phyloP scores from a whole-genome alignment of 441 rosid genomes.

The Populus hybrid region DNA sequence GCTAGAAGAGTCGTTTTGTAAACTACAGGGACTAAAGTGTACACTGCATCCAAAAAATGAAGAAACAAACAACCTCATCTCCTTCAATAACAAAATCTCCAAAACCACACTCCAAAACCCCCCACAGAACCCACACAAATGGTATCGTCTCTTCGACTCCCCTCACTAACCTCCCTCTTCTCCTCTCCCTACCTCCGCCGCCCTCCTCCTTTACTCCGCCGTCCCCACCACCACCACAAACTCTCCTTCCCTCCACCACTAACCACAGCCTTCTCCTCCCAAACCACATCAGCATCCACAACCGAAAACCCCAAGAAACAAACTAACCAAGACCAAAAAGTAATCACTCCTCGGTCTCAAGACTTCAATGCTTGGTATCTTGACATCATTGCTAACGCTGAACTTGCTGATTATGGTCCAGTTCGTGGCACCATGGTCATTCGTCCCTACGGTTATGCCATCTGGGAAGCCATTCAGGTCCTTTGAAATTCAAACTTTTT shows the following conservation, averaged over 20 bases:
- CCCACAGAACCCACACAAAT: conserved; percentile 20
- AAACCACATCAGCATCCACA: neutral
- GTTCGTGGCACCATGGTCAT: no score
- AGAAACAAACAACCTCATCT: neutral
- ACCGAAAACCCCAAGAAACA: conserved; percentile 24
- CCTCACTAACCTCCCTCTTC: conserved; percentile 49
- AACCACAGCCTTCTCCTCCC: neutral
- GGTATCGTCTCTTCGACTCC: conserved; percentile 60
- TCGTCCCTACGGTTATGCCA: no score
- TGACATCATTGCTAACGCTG: no score
- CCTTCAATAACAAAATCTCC: neutral
- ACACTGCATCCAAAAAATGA: neutral
- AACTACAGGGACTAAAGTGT: neutral
- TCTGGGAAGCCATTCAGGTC: no score
- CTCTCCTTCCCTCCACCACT: conserved; percentile 20
- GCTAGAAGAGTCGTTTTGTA: neutral
- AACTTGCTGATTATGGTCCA: no score
- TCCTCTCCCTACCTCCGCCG: conserved; percentile 32
- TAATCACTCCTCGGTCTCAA: no score
- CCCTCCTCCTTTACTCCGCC: neutral
- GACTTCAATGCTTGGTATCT: no score
- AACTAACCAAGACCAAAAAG: conserved; percentile 36
- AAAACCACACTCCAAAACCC: no score
- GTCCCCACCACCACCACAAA: neutral
- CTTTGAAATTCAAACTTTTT: no score